Conservation (phyloP, 2,329 filamentous ascomycete species). For the Orbilia javanica region DNA sequence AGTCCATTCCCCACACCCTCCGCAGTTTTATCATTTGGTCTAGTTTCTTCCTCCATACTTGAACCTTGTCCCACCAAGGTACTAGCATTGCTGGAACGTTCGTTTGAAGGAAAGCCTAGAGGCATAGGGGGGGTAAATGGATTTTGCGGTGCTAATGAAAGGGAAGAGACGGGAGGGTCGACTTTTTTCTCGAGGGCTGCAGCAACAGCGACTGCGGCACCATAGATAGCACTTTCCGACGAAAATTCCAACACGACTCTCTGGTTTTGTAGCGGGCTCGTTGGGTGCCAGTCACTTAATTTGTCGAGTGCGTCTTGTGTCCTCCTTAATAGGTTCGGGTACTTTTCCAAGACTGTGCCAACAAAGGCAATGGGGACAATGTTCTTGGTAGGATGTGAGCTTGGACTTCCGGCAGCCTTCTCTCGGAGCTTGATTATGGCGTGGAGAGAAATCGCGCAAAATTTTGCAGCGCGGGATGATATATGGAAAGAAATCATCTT, state of each 20-base stretch:
- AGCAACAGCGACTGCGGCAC: constrained; percentile 50
- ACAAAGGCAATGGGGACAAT: constrained; percentile 51
- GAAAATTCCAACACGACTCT: constrained; percentile 48
- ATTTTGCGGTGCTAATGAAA: constrained; percentile 20
- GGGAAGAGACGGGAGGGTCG: background rate
- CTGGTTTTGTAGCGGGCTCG: background rate
- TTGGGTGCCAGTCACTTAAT: constrained; percentile 31
- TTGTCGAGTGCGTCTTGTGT: constrained; percentile 37
- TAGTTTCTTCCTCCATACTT: constrained; percentile 25
- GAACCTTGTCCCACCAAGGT: constrained; percentile 30
- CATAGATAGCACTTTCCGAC: constrained; percentile 50
- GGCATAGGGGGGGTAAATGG: background rate
- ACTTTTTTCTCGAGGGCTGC: constrained; percentile 32
- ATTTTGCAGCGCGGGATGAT: constrained; percentile 46
- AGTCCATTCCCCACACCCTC: background rate
- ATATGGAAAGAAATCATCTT: constrained; percentile 43
- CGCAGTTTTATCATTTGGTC: constrained; percentile 11
- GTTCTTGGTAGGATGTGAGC: constrained; percentile 13
- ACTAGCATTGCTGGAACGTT: constrained; percentile 56
- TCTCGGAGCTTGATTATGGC: constrained; percentile 49
- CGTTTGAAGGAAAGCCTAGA: constrained; percentile 16
- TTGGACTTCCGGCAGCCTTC: constrained; percentile 4
- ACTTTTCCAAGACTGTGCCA: constrained; percentile 52
- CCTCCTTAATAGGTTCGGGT: constrained; percentile 35
- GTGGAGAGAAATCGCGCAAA: constrained; percentile 53